Evolutionary conservation across 164 flowering plant species (phyloP).

Genomic region (Cinnamomum chago): DNA sequence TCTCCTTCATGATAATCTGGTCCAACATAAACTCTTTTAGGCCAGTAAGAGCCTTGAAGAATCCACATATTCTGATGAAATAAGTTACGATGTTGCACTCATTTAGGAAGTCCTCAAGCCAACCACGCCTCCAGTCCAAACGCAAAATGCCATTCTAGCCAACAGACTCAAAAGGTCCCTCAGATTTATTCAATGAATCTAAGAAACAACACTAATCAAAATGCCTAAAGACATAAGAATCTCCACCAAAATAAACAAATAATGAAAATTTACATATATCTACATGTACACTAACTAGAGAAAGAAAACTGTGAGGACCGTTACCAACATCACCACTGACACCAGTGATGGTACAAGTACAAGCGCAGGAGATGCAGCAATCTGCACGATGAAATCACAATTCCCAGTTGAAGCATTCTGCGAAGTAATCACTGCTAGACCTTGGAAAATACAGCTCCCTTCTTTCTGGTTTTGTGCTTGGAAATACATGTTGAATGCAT

Average conservation of each 20-base stretch:
- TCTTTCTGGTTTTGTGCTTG: constrained; percentile 34
- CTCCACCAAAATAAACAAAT: background rate
- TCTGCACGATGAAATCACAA: constrained; percentile 43
- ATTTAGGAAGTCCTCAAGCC: background rate
- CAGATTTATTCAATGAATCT: background rate
- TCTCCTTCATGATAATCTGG: too few species aligned
- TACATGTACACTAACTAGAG: constrained; percentile 7
- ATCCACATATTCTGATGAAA: background rate
- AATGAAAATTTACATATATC: background rate
- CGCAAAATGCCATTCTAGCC: background rate
- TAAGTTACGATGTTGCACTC: too few species aligned
- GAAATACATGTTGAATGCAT: constrained; percentile 46
- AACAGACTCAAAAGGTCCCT: background rate
- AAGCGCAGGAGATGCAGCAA: constrained; percentile 8
- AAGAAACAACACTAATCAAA: background rate
- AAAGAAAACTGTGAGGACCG: constrained; percentile 10
- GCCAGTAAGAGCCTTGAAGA: background rate
- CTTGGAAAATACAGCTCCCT: constrained; percentile 38
- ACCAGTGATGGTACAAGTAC: constrained; percentile 6
- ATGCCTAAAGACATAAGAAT: background rate
- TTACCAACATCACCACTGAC: background rate
- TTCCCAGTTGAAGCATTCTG: constrained; percentile 31
- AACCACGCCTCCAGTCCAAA: background rate
- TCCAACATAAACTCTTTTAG: too few species aligned
- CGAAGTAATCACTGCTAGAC: constrained; percentile 33